Conservation (phyloP, 2,329 filamentous ascomycete genomes). For the Hypocrella siamensis region DNA sequence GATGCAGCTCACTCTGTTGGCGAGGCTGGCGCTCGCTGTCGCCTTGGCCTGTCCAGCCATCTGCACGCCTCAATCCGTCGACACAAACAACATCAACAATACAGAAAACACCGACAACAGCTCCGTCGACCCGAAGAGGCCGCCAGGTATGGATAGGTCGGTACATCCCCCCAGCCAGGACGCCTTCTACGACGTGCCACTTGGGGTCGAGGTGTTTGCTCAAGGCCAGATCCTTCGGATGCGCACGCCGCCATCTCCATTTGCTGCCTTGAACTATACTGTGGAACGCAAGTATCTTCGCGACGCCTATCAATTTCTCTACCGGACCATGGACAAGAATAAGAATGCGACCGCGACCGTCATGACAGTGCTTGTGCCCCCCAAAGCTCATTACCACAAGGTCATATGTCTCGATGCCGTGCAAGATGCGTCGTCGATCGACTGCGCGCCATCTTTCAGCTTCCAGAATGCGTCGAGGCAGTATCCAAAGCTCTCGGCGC, state of each 20-base stretch:
- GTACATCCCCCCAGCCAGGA: conserved; percentile 2
- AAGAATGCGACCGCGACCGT: conserved; percentile 20
- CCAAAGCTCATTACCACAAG: conserved; percentile 11
- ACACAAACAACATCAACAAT: too few relatives aligned
- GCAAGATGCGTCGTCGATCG: conserved; percentile 20
- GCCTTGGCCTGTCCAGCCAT: too few relatives aligned
- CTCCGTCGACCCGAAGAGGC: too few relatives aligned
- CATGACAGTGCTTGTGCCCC: conserved; percentile 21
- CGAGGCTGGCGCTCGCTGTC: too few relatives aligned
- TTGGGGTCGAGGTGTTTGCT: conserved; percentile 3
- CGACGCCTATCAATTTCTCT: conserved; percentile 18
- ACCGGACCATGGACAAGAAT: conserved; percentile 20
- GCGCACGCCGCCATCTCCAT: conserved; percentile 7
- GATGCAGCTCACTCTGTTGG: too few relatives aligned
- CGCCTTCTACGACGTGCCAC: conserved; percentile 4
- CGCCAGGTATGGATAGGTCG: too few relatives aligned
- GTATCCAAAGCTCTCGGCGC: conserved; percentile 16
- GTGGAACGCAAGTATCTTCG: conserved; percentile 5
- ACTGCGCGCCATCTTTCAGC: conserved; percentile 15
- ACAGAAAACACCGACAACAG: too few relatives aligned
- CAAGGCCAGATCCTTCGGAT: conserved; percentile 10
- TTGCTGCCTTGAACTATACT: conserved; percentile 8
- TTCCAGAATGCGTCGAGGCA: conserved; percentile 7
- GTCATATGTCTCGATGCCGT: conserved; percentile 27
- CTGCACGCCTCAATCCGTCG: too few relatives aligned